Base-by-base conservation (phyloP, 129 eudicot species). In the Logfia minima region DNA sequence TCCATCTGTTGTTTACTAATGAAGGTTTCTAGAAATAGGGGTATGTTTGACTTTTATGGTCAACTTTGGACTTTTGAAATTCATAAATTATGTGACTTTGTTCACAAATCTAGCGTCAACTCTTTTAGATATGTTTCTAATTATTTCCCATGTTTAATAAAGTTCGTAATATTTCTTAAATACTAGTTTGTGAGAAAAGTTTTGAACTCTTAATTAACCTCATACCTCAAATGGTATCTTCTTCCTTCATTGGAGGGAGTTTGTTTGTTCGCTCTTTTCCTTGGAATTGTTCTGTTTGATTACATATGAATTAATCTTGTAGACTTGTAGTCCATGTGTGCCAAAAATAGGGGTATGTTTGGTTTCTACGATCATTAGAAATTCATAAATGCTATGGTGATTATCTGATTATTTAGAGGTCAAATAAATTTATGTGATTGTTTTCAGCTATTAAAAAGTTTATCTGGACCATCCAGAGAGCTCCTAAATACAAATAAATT, bases 21-120 rank as follows among this genome's bases (percentile, higher is more conserved):
- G 11, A 13, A 10, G 53, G 16, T 45, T 45, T 45, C 53, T 45
- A 81, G 51, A 23, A 78, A 24, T 19, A 56, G 2, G 69, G 75
- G 48, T 58, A 37, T 62, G 56, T 45, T 79, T 66, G 74, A 34
- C 83, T 63, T 82, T 55, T 28, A 10, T 19, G 52, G 61, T 59
- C 51, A 39, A 53, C 21, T 16, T 13, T 5, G n/a, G 16, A 10
- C 58, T 17, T 85, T 75, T 9, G 6, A 61, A 70, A 45, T 29
- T 61, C 6, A 23, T 53, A 21, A 43, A 16, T 37, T 31, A 32
- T n/a, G 41, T 60, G 52, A 59, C 16, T 48, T 7, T 77, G 14
- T 67, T 53, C 31, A 23, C 22, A 59, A 69, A 58, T 24, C 3
- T 34, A 18, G 62, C 76, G 41, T 11, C 28, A 59, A 1, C 56